Base-by-base conservation (phyloP, 768 basidiomycete species). In the Austroboletus festivus region DNA sequence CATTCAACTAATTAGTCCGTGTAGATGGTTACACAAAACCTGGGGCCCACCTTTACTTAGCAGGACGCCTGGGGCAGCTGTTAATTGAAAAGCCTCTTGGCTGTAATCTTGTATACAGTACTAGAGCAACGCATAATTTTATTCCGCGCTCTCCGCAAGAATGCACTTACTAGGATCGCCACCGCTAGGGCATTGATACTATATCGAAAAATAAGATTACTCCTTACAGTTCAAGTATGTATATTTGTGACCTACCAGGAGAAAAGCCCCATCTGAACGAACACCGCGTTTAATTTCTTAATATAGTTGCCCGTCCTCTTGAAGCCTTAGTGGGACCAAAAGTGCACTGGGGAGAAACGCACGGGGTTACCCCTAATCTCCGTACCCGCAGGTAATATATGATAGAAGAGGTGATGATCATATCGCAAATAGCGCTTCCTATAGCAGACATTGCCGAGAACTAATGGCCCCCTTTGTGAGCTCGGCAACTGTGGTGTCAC, bases 221-320 rank as follows among this genome's bases (percentile, higher is more conserved):
- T 5, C 3, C n/a, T 12, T 20, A 28, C 33, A 18, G 43, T 5
- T 7, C 15, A n/a, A n/a, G n/a, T n/a, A n/a, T n/a, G 26, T 19
- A 20, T 6, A 11, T 11, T 5, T 11, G n/a, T 22, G n/a, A 1
- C 60, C 41, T 37, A 61, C 59, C 42, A 53, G 4, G 53, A 48
- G 19, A 61, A 39, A 20, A 56, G n/a, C n/a, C 59, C 57, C 60
- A 59, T 62, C 24, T 62, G 45, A 4, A 59, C 20, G 34, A 61
- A 58, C 2, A 61, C 23, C 8, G 4, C 5, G 2, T 48, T 54
- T 31, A 62, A 26, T 31, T 21, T 42, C 41, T 39, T 48, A 49
- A 63, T 48, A 19, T 46, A 53, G 19, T 52, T 9, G 7, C 37
- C 44, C 24, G 13, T 46, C 33, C 53, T 59, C 31, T 22, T 9